Conservation (phyloP, 1,284 basidiomycete species). For the Xerocomus minutiporus region DNA sequence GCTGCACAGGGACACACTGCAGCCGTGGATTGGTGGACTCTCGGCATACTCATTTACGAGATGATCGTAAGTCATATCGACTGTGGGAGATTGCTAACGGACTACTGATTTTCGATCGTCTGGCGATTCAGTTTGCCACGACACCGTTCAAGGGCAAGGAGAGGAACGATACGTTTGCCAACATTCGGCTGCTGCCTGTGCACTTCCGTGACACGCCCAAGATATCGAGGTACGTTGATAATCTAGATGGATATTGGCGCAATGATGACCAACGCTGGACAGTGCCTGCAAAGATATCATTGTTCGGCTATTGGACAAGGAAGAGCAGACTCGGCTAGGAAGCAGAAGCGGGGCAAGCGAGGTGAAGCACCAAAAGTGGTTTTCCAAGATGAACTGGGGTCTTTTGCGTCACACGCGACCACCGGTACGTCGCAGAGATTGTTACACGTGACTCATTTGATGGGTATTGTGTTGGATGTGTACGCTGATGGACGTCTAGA, state of each 20-base stretch:
- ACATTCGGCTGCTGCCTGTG: constrained; percentile 87
- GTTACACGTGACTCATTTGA: constrained; percentile 17
- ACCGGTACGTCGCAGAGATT: constrained; percentile 59
- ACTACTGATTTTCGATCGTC: constrained; percentile 10
- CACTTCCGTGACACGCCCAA: constrained; percentile 84
- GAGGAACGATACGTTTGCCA: constrained; percentile 93
- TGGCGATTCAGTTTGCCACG: constrained; percentile 73
- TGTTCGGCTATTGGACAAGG: constrained; percentile 87
- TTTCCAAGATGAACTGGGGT: constrained; percentile 94
- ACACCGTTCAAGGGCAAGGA: constrained; percentile 98
- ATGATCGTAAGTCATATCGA: constrained; percentile 80
- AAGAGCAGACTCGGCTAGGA: constrained; percentile 84
- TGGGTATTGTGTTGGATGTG: constrained; percentile 8
- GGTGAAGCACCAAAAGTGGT: constrained; percentile 99
- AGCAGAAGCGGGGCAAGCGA: constrained; percentile 94
- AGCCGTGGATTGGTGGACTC: constrained; percentile 99
- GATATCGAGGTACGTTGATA: constrained; percentile 68
- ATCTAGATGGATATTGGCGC: neutral
- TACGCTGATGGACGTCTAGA: constrained; percentile 45
- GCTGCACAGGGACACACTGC: constrained; percentile 96
- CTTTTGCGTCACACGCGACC: constrained; percentile 89
- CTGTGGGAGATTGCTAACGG: constrained; percentile 22
- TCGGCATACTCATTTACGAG: constrained; percentile 98
- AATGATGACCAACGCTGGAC: constrained; percentile 17
- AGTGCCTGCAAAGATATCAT: constrained; percentile 88